phyloP scores from a whole-genome alignment of 2,329 filamentous ascomycete genomes.

The Aspergillus spinulosporus region DNA sequence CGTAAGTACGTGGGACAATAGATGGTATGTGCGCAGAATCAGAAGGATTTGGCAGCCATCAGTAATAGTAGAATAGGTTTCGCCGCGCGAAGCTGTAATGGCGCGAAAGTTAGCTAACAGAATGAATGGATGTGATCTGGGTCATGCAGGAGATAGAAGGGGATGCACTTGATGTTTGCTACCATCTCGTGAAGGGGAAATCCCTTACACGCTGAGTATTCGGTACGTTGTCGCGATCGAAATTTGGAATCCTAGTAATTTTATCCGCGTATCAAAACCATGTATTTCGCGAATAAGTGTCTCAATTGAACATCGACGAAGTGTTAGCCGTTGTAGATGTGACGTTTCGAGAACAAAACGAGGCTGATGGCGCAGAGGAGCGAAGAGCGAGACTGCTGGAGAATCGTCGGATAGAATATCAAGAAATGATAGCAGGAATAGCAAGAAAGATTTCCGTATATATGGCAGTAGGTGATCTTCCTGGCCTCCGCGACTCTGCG shows the following conservation, averaged over 20 bases:
- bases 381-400: no score
- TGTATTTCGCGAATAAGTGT: no score
- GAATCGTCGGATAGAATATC: no score
- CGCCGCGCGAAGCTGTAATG: neutral
- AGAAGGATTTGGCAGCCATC: neutral
- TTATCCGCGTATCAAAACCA: no score
- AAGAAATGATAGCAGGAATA: no score
- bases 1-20: neutral
- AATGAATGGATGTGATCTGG: neutral
- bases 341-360: no score
- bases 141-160: neutral
- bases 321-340: no score
- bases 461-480: no score
- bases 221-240: neutral
- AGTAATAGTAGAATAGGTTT: neutral
- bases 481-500: neutral
- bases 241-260: neutral
- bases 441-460: no score
- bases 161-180: neutral
- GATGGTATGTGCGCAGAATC: neutral
- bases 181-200: neutral
- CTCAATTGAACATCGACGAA: no score
- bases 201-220: neutral
- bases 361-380: no score
- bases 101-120: conserved; percentile 1